Evolutionary conservation across 768 basidiomycete species (phyloP).

Genomic region (Peribolospora kevripleyi): DNA sequence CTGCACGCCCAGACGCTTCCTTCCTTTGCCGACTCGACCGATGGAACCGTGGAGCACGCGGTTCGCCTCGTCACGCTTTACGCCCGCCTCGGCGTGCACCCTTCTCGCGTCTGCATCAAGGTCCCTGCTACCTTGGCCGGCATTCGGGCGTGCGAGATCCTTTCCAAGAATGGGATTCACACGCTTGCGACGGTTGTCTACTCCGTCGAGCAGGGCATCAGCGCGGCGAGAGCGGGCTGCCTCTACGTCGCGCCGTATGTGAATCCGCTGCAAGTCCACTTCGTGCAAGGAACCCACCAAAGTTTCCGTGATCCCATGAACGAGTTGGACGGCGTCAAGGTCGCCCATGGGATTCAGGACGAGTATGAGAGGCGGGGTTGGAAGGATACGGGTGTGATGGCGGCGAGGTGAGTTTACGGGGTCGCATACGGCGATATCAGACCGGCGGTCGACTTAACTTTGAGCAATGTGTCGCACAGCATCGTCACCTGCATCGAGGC

Average conservation of each 20-base stretch:
- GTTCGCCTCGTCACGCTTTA: constrained; percentile 9
- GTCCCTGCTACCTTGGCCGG: constrained; percentile 13
- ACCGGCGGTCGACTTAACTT: too few species aligned
- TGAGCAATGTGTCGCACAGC: background rate
- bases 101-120: constrained; percentile 14
- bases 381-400: constrained; percentile 9
- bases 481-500: constrained; percentile 10
- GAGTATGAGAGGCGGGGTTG: constrained; percentile 1
- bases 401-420: constrained; percentile 8
- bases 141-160: constrained; percentile 10
- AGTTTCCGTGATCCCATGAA: constrained; percentile 5
- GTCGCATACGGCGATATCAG: background rate
- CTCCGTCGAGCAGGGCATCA: constrained; percentile 11
- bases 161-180: constrained; percentile 8
- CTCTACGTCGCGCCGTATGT: constrained; percentile 12
- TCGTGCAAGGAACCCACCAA: constrained; percentile 6
- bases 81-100: constrained; percentile 3
- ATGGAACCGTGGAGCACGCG: constrained; percentile 11
- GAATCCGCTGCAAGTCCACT: constrained; percentile 12
- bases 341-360: constrained; percentile 9
- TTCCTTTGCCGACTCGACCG: constrained; percentile 3
- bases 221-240: constrained; percentile 11
- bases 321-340: constrained; percentile 9
- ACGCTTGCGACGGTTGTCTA: constrained; percentile 14
- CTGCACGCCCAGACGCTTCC: constrained; percentile 11